Evolutionary conservation across 257 asterid genomes (phyloP).

Genomic region (Solanum clarkiae): DNA sequence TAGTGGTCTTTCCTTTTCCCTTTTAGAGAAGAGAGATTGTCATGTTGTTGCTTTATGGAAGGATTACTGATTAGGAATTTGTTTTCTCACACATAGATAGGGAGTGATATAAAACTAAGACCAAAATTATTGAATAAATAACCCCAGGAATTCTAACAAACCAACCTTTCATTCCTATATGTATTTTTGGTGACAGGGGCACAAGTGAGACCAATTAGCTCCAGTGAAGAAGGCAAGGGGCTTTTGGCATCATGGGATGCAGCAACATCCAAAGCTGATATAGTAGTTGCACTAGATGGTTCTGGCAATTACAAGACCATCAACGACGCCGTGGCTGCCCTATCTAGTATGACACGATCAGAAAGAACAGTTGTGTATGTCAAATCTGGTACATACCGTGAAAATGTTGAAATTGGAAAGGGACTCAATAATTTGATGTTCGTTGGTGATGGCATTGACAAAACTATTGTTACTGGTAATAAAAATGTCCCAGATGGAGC

Average conservation of each 20-base stretch:
- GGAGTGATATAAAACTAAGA: too few species aligned
- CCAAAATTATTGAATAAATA: neutral
- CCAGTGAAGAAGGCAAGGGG: constrained; percentile 6
- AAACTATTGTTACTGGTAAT: constrained; percentile 42
- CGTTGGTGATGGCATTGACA: constrained; percentile 69
- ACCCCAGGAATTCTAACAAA: neutral
- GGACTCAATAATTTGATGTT: constrained; percentile 41
- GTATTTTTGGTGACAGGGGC: neutral
- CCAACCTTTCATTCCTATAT: neutral
- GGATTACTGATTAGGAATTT: neutral
- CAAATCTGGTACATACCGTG: constrained; percentile 43
- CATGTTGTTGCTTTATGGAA: neutral
- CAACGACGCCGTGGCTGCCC: constrained; percentile 39
- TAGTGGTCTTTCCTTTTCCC: neutral
- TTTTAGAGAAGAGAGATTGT: neutral
- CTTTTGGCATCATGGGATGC: constrained; percentile 37
- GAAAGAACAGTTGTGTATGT: constrained; percentile 33
- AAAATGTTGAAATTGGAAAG: constrained; percentile 33
- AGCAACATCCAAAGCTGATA: constrained; percentile 30
- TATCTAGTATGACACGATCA: constrained; percentile 16
- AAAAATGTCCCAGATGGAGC: constrained; percentile 34
- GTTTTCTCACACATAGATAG: neutral
- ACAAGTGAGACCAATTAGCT: neutral
- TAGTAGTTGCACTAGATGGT: constrained; percentile 68
- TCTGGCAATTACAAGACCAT: constrained; percentile 52